A percentile compares a stretch with the other conserved stretches of the same genome.
Evolutionary conservation across 2,329 filamentous ascomycete genomes (phyloP).

Genomic region (Knufia fluminis): DNA sequence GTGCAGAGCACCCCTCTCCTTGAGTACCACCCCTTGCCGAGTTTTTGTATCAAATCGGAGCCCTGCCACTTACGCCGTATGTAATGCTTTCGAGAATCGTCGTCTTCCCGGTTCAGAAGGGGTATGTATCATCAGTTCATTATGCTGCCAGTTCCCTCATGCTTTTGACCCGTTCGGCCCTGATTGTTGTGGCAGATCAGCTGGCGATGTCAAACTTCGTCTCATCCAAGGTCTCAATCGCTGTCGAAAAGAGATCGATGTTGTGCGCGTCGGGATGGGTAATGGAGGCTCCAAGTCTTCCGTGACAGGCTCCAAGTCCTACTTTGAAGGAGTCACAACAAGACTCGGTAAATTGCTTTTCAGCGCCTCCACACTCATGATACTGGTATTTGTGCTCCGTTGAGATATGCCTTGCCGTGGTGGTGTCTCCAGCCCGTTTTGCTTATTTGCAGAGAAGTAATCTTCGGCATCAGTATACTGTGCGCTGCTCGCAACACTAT

Average conservation of each 20-base stretch:
- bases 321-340: conserved; percentile 2
- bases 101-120: too few relatives aligned
- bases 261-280: background rate
- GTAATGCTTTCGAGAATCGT: too few relatives aligned
- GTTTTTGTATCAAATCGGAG: too few relatives aligned
- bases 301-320: conserved; percentile 6
- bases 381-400: conserved; percentile 6
- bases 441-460: background rate
- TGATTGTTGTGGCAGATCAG: background rate
- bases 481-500: conserved; percentile 4
- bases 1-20: too few relatives aligned
- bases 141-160: too few relatives aligned
- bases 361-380: conserved; percentile 5
- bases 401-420: conserved; percentile 3
- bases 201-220: conserved; percentile 4
- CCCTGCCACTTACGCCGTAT: too few relatives aligned
- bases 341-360: conserved; percentile 2
- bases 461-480: conserved; percentile 3
- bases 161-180: background rate
- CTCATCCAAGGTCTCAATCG: background rate
- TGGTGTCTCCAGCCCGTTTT: background rate
- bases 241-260: background rate
- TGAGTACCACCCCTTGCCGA: too few relatives aligned
- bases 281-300: background rate
- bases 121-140: too few relatives aligned